Base-by-base conservation (phyloP, 2,329 filamentous ascomycete species). In the Trematosphaeria pertusa region DNA sequence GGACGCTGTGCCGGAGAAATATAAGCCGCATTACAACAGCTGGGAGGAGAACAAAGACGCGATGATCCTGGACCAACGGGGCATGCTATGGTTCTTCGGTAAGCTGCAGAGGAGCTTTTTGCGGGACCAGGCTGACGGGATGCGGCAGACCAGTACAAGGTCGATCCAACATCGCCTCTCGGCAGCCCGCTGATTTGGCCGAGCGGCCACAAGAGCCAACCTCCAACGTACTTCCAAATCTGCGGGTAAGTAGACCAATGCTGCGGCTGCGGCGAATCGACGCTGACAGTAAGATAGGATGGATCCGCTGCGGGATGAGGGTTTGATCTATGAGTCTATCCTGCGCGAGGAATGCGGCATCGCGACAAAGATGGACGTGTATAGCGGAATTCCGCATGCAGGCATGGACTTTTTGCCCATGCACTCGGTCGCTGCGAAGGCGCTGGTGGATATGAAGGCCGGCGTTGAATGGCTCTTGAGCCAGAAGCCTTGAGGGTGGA, bases 301-400 rank as follows among this genome's bases (percentile, higher is more conserved):
- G 47, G 81, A 83, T 56, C 75, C 75, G 0, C 51, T 80, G 2
- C 64, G 81, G 3, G 81, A 84, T 47, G 81, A 83, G 43, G 77
- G 68, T 0, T 50, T 84, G 35, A 75, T 83, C 0, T 83, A 82
- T 51, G 79, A 81, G 52, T 62, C 72, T 30, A 58, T 77, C 2
- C 56, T 83, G 46, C 65, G 72, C 22, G 75, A 77, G 42, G 71
- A 77, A 22, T 69, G 65, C 2, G 73, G 65, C 4, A 67, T 80
- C 6, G 58, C 69, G 54, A 80, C 78, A 1, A 72, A 67, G 37
- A 30, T 81, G 10, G 73, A 79, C 50, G 57, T 76, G 5, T 78
- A 74, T 55, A 51, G 65, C 0, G 76, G 75, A 0, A 62, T 75
- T 42, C 74, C 73, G 6, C 76, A 78, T 61, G 72, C 70, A 60